Conservation (phyloP, 1,284 basidiomycete genomes). For the Exobasidium rhododendri region DNA sequence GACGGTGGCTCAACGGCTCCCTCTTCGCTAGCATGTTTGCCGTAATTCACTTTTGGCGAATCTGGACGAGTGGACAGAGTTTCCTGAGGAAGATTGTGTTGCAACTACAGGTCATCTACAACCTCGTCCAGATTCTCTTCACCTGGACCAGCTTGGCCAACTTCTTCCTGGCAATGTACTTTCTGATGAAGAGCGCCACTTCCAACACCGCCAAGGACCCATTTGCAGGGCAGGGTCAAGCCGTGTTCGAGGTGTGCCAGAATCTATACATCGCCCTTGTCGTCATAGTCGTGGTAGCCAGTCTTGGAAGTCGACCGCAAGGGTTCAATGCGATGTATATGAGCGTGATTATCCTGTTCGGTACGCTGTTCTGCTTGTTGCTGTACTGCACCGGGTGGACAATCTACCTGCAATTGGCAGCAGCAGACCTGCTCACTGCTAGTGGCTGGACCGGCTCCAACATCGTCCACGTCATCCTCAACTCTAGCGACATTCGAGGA, state of each 20-base stretch:
- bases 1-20: slow-evolving; percentile 77
- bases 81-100: slow-evolving; percentile 78
- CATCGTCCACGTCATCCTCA: slow-evolving; percentile 58
- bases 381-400: slow-evolving; percentile 85
- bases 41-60: slow-evolving; percentile 75
- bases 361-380: slow-evolving; percentile 58
- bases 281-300: slow-evolving; percentile 25
- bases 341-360: slow-evolving; percentile 70
- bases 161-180: slow-evolving; percentile 78
- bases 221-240: slow-evolving; percentile 69
- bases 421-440: slow-evolving; percentile 10
- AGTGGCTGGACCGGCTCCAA: slow-evolving; percentile 19
- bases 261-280: slow-evolving; percentile 31
- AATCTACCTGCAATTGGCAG: slow-evolving; percentile 17
- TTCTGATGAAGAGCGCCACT: slow-evolving; percentile 61
- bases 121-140: slow-evolving; percentile 61
- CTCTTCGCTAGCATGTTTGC: slow-evolving; percentile 82
- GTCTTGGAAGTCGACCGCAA: slow-evolving; percentile 19
- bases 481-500: slow-evolving; percentile 71
- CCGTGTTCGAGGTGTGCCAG: slow-evolving; percentile 24
- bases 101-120: slow-evolving; percentile 63
- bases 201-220: slow-evolving; percentile 63
- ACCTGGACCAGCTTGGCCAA: slow-evolving; percentile 79
- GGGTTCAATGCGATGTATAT: slow-evolving; percentile 70
- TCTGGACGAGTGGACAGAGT: slow-evolving; percentile 85